Base-by-base conservation (phyloP, 2,329 filamentous ascomycete genomes). In the Ploettnerulaceae sp. region DNA sequence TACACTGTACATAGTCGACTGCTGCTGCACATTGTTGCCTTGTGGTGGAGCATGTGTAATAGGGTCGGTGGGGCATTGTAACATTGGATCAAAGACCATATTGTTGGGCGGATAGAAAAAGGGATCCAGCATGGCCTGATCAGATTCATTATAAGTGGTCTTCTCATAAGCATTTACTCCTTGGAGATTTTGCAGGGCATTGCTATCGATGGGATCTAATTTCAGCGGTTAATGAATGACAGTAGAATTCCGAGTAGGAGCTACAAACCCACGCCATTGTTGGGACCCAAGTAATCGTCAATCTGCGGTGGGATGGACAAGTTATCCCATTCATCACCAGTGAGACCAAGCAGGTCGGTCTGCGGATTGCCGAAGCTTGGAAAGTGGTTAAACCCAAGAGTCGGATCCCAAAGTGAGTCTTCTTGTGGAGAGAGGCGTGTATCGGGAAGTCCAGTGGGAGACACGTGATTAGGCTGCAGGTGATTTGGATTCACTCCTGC, bases 331-430 rank as follows among this genome's bases (percentile, higher is more conserved):
- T 45, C 7, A 17, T 9, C 33, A 8, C n/a, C 42, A 34, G 33
- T 26, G 33, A 45, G 33, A 18, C n/a, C 38, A 17, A 24, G 7
- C 6, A 31, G 7, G 15, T 41, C 28, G 25, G 28, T 21, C 20
- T 41, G 38, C 26, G 26, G 29, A 7, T 41, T 17, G 38, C 26
- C 38, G 38, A 41, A 22, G 21, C 24, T 37, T 12, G 26, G n/a
- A 3, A 41, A 5, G 12, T 41, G 32, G 15, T 25, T 12, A 7
- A 41, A 22, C 17, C 38, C 32, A 32, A 20, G 38, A 41, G 31
- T 2, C 11, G 17, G 14, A 20, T 18, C 12, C 20, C 32, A 25
- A 9, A 41, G 15, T 18, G 26, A 24, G 24, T 41, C 38, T 11
- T 29, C 2, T 4, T 12, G 14, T 12, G 18, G 9, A n/a, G 24